Percentiles rank a stretch among this genome's conserved stretches.
phyloP scores from a whole-genome alignment of 805 yeast genomes.

The Grigorovia transvaalensis region DNA sequence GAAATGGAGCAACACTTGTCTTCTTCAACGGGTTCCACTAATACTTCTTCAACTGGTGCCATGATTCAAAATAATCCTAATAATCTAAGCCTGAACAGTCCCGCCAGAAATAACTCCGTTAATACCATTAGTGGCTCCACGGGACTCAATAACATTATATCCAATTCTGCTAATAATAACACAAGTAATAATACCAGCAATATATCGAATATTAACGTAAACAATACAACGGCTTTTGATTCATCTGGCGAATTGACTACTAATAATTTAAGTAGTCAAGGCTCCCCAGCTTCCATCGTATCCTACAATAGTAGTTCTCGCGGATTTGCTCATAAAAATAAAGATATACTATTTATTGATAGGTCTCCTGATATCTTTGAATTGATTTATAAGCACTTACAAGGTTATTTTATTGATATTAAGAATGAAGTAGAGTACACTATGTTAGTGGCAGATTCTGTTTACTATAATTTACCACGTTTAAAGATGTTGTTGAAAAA shows the following conservation, averaged over 20 bases:
- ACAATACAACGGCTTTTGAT: background rate
- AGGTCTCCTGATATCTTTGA: constrained; percentile 62
- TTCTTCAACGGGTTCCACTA: background rate
- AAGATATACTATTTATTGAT: constrained; percentile 48
- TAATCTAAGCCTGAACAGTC: background rate
- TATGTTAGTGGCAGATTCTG: constrained; percentile 57
- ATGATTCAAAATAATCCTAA: background rate
- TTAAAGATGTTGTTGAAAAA: constrained; percentile 39
- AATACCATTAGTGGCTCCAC: background rate
- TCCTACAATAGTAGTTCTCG: background rate
- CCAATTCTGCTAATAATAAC: background rate
- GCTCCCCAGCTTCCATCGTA: background rate
- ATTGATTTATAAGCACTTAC: constrained; percentile 59
- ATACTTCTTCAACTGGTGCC: background rate
- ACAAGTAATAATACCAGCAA: background rate
- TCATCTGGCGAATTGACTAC: background rate
- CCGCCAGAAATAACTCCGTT: background rate
- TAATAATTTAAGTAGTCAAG: constrained; percentile 7
- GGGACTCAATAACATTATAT: background rate
- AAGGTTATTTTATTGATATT: constrained; percentile 66
- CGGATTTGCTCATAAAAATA: background rate
- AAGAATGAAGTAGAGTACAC: constrained; percentile 50
- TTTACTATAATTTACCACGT: constrained; percentile 55
- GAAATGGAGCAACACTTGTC: background rate
- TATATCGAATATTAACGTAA: constrained; percentile 3